phyloP scores from a whole-genome alignment of 73 alveolate genomes.

The Symbiodinium natans region DNA sequence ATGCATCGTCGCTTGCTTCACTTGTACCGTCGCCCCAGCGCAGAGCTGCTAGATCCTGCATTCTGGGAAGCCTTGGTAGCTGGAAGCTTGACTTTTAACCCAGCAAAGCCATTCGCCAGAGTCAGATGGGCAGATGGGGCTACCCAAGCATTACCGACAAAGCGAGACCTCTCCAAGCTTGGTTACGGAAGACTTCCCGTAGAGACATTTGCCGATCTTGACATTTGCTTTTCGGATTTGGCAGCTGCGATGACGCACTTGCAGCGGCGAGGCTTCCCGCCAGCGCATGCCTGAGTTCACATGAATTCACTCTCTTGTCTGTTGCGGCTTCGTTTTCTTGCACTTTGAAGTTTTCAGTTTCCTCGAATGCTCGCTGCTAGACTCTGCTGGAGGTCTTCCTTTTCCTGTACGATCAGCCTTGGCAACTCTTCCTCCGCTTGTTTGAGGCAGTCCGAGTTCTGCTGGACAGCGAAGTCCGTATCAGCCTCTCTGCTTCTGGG shows the following conservation, averaged over 20 bases:
- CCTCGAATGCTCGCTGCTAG: too few species aligned
- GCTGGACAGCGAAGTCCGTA: constrained; percentile 11
- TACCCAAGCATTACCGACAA: neutral
- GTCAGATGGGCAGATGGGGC: neutral
- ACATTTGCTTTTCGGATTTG: neutral
- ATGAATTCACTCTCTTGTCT: neutral
- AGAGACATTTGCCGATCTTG: constrained; percentile 21
- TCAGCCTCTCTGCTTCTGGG: constrained; percentile 57
- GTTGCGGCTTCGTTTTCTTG: neutral
- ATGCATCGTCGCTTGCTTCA: constrained; percentile 34
- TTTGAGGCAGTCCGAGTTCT: constrained; percentile 20
- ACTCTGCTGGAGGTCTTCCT: constrained; percentile 70
- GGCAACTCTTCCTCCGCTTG: constrained; percentile 28
- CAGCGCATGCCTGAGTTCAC: neutral
- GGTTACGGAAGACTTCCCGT: neutral
- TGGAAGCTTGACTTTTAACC: neutral
- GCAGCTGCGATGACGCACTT: constrained; percentile 38
- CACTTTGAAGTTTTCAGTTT: too few species aligned
- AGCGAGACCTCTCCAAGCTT: neutral
- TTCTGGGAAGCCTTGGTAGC: neutral
- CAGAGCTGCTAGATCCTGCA: constrained; percentile 17
- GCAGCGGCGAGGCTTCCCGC: constrained; percentile 58
- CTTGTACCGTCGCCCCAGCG: constrained; percentile 34
- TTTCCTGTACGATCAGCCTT: constrained; percentile 58
- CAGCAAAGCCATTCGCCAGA: neutral